Evolutionary conservation across 1,284 basidiomycete species (phyloP), one percentile per base, ranked within the genome.

Genomic region (Puccinia coronata): DNA sequence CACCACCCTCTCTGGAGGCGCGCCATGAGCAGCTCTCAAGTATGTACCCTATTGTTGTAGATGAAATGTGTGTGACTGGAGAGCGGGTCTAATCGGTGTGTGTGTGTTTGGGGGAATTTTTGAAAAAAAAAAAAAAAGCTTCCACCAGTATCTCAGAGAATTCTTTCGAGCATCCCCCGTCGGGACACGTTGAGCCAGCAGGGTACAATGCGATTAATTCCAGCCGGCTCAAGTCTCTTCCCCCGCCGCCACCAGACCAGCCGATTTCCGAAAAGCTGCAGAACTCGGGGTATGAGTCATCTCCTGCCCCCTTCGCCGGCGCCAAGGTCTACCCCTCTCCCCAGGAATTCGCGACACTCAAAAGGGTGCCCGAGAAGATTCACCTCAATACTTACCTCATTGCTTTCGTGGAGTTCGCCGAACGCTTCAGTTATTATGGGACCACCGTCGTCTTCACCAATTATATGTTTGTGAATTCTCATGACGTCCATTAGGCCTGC

Each of bases 351-450:
- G 51, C 53, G 20, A 47, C 69, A 0, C 70, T 80, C 20, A 51
- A 41, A 34, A 53, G 59, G 43, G 57, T 80, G 11, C 78, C 78
- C 28, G 78, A 70, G 41, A 34, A 51, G 28, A 49, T 80, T 18
- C 12, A 49, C 49, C 43, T 80, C 47, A 41, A 70, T 18, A 59
- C 88, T 14, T 90, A 88, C 86, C 91, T 92, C 80, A 92, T 93
- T 69, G 92, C 91, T 4, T 81, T 90, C 47, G 88, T 92, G 51
- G 92, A 93, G 86, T 84, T 92, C 61, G 91, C 91, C 4, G 92
- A 93, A 84, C 90, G 92, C 28, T 93, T 93, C 86, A 93, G 92
- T 14, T 89, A 88, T 86, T 90, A 90, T 86, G 92, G 92, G 73
- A 83, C 83, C 34, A 85, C 84, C 20, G 85, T 83, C 51, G 83